These are phyloP conservation scores for Macrolepiota albuminosa DNA, from an alignment of 768 basidiomycete species.

Conservation along the genomic window DNA sequence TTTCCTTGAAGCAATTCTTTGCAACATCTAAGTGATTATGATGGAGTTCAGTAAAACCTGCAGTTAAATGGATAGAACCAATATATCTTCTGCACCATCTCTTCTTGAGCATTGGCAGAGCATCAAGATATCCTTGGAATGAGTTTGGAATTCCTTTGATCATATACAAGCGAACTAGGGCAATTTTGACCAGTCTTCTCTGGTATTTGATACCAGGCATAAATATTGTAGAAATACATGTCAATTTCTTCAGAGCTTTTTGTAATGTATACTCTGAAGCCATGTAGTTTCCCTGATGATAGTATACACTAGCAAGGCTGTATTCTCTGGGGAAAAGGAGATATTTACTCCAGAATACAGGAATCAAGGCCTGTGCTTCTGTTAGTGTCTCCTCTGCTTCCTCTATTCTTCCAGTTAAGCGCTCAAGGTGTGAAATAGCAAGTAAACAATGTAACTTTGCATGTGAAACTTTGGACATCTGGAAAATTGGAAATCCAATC, in stretches of 20 bases:
- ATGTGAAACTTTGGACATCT: neutral
- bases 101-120: neutral
- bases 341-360: accelerated
- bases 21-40: neutral
- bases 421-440: neutral
- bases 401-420: neutral
- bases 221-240: neutral
- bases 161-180: neutral
- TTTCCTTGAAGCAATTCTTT: neutral
- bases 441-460: neutral
- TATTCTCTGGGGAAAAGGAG: neutral
- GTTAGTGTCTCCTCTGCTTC: neutral
- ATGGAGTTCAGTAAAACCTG: neutral
- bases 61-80: neutral
- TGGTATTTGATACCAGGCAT: accelerated
- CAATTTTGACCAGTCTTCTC: neutral
- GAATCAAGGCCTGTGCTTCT: neutral
- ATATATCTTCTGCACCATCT: neutral
- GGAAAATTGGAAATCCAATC: no score
- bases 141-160: neutral
- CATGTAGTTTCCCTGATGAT: neutral
- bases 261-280: neutral
- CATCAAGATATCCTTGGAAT: neutral
- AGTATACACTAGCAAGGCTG: neutral
- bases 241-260: neutral